Evolutionary conservation across 2,329 filamentous ascomycete genomes (phyloP), one percentile per base, ranked within the genome.

Genomic region (Grosmannia penicillata): DNA sequence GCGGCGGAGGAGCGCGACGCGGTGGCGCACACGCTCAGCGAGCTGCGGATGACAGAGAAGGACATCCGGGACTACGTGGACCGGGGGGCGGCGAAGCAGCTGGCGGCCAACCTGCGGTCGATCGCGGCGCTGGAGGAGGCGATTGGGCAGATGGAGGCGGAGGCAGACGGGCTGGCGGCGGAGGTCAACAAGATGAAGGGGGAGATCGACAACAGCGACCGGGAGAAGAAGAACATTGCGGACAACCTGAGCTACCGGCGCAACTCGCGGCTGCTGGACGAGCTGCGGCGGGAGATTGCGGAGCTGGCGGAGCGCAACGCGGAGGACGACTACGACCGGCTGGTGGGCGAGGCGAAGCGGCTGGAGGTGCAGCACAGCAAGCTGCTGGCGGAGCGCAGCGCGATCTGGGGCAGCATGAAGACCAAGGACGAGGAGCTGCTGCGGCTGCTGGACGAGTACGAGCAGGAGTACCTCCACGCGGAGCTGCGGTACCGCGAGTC

Each of bases 201-300:
- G 35, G 78, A 85, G 37, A 70, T 87, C 37, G 75, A 77, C 49
- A 84, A 86, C 51, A 82, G 83, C 40, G 82, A 87, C 46, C 75
- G 78, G 42, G 87, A 78, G 40, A 89, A 86, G 60, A 80, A 83
- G 49, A 86, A 83, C 46, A 94, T 98, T 48, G 68, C 68, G 18
- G 86, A 96, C 54, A 98, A 98, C 50, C 63, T 96, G 37, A 78
- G 78, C 45, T 94, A 86, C 55, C 82, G 91, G 41, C 79, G 80
- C 53, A 79, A 82, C 43, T 66, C 75, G 40, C 71, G 75, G 39
- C 69, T 78, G 27, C 66, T 95, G 2, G 69, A 82, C 30, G 63
- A 62, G 4, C 69, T 95, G 7, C 63, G 72, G 39, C 56, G 57
- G 15, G 82, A 91, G 43, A 87, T 98, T 45, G 57, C 62, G 29